Percentiles rank a stretch among this genome's conserved stretches.
Conservation (phyloP, 2,329 filamentous ascomycete species). For the Trichoderma breve region DNA sequence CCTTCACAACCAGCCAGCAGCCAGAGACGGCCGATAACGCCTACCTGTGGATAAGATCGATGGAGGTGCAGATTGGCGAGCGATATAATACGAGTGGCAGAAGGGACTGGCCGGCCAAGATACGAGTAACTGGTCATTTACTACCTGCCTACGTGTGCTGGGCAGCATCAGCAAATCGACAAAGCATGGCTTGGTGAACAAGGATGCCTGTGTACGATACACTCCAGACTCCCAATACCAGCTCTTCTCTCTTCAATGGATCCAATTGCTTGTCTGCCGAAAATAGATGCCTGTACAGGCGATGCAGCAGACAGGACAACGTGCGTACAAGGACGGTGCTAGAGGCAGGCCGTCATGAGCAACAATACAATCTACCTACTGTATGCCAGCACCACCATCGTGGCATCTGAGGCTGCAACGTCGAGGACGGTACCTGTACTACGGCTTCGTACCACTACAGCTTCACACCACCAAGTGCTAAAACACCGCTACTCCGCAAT, state of each 20-base stretch:
- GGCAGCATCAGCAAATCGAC: background rate
- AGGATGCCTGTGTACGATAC: background rate
- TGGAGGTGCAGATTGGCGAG: conserved; percentile 20
- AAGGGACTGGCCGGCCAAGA: background rate
- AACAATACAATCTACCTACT: background rate
- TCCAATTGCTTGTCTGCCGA: background rate
- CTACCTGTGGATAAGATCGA: conserved; percentile 12
- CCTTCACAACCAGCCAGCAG: background rate
- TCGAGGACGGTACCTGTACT: background rate
- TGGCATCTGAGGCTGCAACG: background rate
- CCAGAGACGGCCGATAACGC: conserved; percentile 10
- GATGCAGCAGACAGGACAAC: background rate
- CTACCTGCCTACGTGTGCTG: background rate
- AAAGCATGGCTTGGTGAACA: background rate
- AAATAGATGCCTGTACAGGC: background rate
- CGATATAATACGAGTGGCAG: background rate
- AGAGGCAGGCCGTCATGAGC: background rate
- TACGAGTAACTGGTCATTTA: background rate
- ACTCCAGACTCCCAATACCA: background rate
- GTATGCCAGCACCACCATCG: background rate
- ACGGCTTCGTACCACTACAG: no score
- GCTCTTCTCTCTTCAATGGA: background rate
- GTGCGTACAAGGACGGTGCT: background rate
- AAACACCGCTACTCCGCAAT: conserved; percentile 3
- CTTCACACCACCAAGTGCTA: background rate